Evolutionary conservation across 306 rosid species (phyloP).

Genomic region (Dalbergia oliveri): DNA sequence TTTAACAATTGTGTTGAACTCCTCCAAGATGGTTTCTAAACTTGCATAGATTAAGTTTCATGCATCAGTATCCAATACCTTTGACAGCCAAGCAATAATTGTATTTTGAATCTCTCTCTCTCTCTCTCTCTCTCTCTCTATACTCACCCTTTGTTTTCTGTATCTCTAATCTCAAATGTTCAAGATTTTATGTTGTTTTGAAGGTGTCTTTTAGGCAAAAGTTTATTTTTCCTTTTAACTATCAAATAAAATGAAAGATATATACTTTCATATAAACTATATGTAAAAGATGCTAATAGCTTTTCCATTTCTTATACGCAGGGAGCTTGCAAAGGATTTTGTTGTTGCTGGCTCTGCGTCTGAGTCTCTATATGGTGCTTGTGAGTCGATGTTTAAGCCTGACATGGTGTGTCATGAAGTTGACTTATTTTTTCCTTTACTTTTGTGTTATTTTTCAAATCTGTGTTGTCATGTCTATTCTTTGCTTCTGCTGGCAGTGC

Average conservation of each 20-base stretch:
- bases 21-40: not conserved
- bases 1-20: not conserved
- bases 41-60: not conserved
- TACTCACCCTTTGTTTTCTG: not conserved
- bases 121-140: not conserved
- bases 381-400: conserved; percentile 95
- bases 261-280: not conserved
- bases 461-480: conserved; percentile 3
- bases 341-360: conserved; percentile 98
- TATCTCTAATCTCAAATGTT: conserved; percentile 36
- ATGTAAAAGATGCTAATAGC: conserved; percentile 9
- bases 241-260: conserved; percentile 31
- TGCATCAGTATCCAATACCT: not conserved
- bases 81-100: not conserved
- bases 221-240: conserved; percentile 16
- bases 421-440: conserved; percentile 23
- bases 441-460: conserved; percentile 24
- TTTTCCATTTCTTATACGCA: conserved; percentile 48
- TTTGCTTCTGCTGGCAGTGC: conserved; percentile 9
- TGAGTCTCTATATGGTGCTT: conserved; percentile 98
- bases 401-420: conserved; percentile 76
- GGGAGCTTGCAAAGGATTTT: conserved; percentile 98
- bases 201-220: conserved; percentile 6
- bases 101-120: not conserved
- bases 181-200: conserved; percentile 18